Conservation (phyloP, 768 basidiomycete species). For the Collybiopsis confluens region DNA sequence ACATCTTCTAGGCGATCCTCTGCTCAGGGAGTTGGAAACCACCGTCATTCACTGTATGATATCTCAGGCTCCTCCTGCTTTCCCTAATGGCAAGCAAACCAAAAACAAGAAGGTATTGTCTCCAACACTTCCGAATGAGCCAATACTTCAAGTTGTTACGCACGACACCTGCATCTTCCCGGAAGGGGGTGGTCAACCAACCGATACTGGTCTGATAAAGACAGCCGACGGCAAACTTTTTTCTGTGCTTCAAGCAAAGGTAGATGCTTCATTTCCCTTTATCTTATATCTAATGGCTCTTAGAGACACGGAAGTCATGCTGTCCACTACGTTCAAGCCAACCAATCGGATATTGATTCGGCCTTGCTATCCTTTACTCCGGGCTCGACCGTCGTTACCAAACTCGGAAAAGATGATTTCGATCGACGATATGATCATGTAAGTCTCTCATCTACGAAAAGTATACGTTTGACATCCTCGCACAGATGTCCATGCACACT, state of each 20-base stretch:
- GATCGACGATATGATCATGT: slow-evolving; percentile 73
- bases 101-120: slow-evolving; percentile 56
- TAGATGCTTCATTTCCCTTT: too few species aligned
- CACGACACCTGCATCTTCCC: slow-evolving; percentile 81
- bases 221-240: slow-evolving; percentile 41
- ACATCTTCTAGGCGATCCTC: slow-evolving; percentile 55
- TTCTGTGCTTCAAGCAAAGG: slow-evolving; percentile 60
- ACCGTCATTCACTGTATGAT: slow-evolving; percentile 47
- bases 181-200: slow-evolving; percentile 72
- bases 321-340: slow-evolving; percentile 62
- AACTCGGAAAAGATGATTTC: slow-evolving; percentile 56
- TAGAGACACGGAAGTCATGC: slow-evolving; percentile 64
- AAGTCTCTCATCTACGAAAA: slow-evolving; percentile 18
- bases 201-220: slow-evolving; percentile 60
- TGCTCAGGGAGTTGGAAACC: slow-evolving; percentile 55
- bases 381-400: slow-evolving; percentile 47
- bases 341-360: slow-evolving; percentile 32
- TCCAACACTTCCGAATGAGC: slow-evolving; percentile 36
- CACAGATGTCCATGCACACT: slow-evolving; percentile 79
- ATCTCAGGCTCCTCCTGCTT: slow-evolving; percentile 37
- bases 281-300: too few species aligned
- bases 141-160: slow-evolving; percentile 61
- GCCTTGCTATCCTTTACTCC: slow-evolving; percentile 45
- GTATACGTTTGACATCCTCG: not conserved
- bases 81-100: slow-evolving; percentile 42